These are phyloP conservation scores for cucumber (Cucumis sativus) DNA, from an alignment of 306 rosid genomes.

Conservation along the genomic window DNA sequence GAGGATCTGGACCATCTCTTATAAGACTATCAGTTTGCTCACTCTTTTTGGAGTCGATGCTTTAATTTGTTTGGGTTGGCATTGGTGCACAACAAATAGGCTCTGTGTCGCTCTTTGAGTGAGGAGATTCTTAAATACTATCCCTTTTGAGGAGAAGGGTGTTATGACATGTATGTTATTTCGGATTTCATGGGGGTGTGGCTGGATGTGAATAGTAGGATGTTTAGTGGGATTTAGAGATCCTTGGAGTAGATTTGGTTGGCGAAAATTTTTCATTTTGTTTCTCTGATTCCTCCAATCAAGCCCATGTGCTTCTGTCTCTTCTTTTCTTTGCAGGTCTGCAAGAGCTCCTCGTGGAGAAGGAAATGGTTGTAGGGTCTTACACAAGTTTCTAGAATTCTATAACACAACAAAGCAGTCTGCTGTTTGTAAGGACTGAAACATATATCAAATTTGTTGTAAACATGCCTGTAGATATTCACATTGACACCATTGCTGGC, in stretches of 20 bases:
- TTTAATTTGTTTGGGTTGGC: neutral
- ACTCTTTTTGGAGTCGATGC: neutral
- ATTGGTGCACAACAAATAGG: neutral
- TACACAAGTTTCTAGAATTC: neutral
- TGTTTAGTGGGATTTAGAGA: neutral
- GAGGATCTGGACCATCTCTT: neutral
- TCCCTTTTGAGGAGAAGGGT: neutral
- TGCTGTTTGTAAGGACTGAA: neutral
- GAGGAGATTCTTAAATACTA: neutral
- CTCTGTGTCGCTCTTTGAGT: too few species aligned
- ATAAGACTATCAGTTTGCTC: neutral
- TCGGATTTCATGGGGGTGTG: neutral
- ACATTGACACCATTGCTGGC: neutral
- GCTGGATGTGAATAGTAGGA: neutral
- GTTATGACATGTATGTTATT: neutral
- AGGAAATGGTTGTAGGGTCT: neutral
- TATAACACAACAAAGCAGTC: too few species aligned
- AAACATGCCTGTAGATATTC: neutral
- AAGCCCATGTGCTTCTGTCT: constrained; percentile 3
- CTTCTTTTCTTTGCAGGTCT: constrained; percentile 1
- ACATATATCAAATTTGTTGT: neutral
- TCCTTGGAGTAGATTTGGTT: neutral
- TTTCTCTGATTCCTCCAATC: neutral
- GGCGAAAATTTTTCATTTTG: neutral
- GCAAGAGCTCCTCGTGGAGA: neutral